Percentiles rank a stretch among this genome's conserved stretches.
Evolutionary conservation across 2,329 filamentous ascomycete species (phyloP).

Genomic region (Aspergillus sp.): DNA sequence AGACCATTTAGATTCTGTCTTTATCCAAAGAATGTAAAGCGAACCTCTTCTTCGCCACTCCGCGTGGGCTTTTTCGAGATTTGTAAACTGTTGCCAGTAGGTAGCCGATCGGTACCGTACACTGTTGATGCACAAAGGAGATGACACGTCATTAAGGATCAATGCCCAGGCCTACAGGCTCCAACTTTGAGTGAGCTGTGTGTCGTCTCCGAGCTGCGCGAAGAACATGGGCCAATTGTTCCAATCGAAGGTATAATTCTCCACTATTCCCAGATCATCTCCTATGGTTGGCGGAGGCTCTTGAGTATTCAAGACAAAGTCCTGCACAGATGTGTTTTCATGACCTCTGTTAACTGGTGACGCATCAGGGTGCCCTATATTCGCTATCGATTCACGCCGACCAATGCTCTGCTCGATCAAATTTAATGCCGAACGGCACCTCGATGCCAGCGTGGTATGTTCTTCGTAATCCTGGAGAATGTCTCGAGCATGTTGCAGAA

Average conservation of each 20-base stretch:
- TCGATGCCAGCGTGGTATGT: neutral
- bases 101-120: no score
- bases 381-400: no score
- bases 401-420: neutral
- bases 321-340: neutral
- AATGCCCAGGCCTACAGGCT: neutral
- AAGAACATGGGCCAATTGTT: constrained; percentile 19
- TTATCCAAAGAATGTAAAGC: no score
- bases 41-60: no score
- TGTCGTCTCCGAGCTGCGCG: constrained; percentile 10
- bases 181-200: constrained; percentile 17
- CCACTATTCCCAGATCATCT: neutral
- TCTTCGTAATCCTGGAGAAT: neutral
- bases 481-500: neutral
- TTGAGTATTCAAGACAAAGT: neutral
- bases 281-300: neutral
- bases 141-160: neutral
- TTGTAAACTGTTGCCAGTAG: no score
- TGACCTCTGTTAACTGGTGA: neutral
- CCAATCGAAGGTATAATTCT: constrained; percentile 17
- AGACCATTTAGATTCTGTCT: no score
- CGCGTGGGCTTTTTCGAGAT: no score
- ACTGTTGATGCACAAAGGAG: neutral
- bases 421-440: neutral
- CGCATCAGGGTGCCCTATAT: neutral